Conservation (phyloP, 225 moss, liverwort and hornwort species). For the Bryoerythrophyllum caledonicum region DNA sequence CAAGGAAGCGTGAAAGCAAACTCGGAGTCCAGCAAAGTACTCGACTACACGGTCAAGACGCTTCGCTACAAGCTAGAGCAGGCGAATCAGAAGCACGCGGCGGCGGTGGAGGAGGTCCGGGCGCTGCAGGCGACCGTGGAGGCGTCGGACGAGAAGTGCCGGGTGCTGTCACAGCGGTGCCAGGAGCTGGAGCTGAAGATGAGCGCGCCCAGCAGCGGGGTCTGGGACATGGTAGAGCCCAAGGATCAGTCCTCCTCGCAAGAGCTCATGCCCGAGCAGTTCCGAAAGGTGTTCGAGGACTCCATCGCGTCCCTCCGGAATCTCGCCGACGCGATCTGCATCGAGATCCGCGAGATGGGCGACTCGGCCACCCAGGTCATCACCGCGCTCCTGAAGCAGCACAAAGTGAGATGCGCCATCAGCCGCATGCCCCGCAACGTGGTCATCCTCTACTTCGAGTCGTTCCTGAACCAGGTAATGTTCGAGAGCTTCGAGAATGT, state of each 20-base stretch:
- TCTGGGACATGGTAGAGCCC: constrained; percentile 25
- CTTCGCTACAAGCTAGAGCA: constrained; percentile 48
- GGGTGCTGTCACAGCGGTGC: constrained; percentile 29
- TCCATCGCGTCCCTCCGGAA: constrained; percentile 33
- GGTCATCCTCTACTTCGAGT: constrained; percentile 53
- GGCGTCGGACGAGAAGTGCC: constrained; percentile 28
- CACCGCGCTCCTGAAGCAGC: constrained; percentile 46
- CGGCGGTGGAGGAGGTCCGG: constrained; percentile 37
- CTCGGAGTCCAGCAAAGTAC: constrained; percentile 41
- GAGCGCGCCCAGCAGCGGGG: constrained; percentile 20
- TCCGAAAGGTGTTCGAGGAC: constrained; percentile 42
- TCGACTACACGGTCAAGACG: constrained; percentile 53
- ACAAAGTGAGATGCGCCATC: constrained; percentile 43
- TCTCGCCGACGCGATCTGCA: constrained; percentile 29
- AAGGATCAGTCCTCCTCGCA: constrained; percentile 13
- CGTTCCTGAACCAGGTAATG: constrained; percentile 57
- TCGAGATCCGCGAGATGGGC: constrained; percentile 40
- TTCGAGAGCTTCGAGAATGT: constrained; percentile 60
- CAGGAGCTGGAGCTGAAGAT: constrained; percentile 40
- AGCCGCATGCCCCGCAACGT: constrained; percentile 46
- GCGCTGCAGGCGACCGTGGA: constrained; percentile 35
- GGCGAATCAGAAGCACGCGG: constrained; percentile 28
- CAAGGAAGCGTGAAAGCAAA: constrained; percentile 27
- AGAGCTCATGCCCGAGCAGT: constrained; percentile 35
- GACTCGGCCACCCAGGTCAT: constrained; percentile 49